Conservation (phyloP, 805 yeast genomes). For the Candida verbasci region DNA sequence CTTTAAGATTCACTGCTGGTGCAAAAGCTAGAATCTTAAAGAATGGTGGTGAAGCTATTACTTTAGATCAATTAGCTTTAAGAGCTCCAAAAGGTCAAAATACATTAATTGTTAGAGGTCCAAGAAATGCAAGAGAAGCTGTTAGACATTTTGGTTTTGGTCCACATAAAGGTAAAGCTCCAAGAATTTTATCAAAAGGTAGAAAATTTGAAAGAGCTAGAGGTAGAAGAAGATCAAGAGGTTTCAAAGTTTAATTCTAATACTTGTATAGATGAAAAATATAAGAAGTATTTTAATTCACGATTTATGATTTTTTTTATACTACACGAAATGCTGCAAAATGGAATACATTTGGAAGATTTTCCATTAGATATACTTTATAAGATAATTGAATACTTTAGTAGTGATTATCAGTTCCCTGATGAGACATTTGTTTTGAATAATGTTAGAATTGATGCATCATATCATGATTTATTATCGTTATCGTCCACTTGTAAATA, state of each 20-base stretch:
- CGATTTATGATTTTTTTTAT: background rate
- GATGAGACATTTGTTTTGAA: constrained; percentile 9
- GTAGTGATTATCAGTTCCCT: constrained; percentile 2
- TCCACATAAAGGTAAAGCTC: constrained; percentile 99
- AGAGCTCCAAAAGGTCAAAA: constrained; percentile 99
- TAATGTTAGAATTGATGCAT: constrained; percentile 5
- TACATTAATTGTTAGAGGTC: constrained; percentile 98
- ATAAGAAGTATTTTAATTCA: background rate
- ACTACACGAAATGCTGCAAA: background rate
- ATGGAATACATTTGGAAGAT: constrained; percentile 7
- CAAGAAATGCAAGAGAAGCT: constrained; percentile 98
- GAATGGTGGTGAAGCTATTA: constrained; percentile 99
- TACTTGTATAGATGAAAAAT: background rate
- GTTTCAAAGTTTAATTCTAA: constrained; percentile 93
- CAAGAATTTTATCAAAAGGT: constrained; percentile 95
- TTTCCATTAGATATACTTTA: constrained; percentile 18
- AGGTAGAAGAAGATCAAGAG: constrained; percentile 99
- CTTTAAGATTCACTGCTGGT: constrained; percentile 98
- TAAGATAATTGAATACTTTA: constrained; percentile 12
- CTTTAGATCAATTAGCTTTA: constrained; percentile 97
- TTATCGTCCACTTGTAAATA: constrained; percentile 21
- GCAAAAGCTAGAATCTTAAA: constrained; percentile 96
- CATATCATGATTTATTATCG: constrained; percentile 12
- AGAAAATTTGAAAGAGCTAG: constrained; percentile 99
- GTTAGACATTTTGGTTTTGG: constrained; percentile 99